A percentile compares a stretch with the other conserved stretches of the same genome.
Conservation (phyloP, 805 yeast genomes). For the Candida succiphila region DNA sequence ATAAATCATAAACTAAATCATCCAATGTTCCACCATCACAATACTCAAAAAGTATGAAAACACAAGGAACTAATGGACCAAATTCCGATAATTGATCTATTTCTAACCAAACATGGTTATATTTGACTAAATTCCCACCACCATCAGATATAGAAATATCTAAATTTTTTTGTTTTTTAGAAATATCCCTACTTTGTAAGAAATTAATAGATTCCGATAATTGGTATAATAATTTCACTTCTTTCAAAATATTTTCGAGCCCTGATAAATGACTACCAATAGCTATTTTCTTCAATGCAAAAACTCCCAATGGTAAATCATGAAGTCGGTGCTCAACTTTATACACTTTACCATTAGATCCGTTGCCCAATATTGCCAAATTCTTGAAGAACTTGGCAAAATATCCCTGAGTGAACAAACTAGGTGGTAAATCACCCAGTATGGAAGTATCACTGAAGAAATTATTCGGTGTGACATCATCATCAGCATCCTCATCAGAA, state of each 20-base stretch:
- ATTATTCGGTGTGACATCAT: too few relatives aligned
- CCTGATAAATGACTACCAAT: constrained; percentile 70
- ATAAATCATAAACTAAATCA: constrained; percentile 36
- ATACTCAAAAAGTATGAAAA: constrained; percentile 76
- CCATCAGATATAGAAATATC: constrained; percentile 9
- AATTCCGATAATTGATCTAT: constrained; percentile 41
- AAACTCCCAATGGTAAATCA: constrained; percentile 60
- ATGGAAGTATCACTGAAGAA: constrained; percentile 1
- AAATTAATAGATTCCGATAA: constrained; percentile 23
- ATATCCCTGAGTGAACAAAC: constrained; percentile 74
- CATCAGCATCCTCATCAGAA: too few relatives aligned
- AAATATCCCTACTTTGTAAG: neutral
- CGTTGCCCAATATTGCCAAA: constrained; percentile 58
- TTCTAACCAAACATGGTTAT: constrained; percentile 91
- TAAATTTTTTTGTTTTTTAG: neutral
- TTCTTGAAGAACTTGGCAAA: constrained; percentile 62
- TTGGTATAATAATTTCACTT: constrained; percentile 62
- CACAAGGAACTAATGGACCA: constrained; percentile 48
- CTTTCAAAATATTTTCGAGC: constrained; percentile 61
- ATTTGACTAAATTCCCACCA: constrained; percentile 57
- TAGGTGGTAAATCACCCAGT: constrained; percentile 15
- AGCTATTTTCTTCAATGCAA: constrained; percentile 79
- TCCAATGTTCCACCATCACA: constrained; percentile 87
- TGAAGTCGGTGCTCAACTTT: constrained; percentile 77
- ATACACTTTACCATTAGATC: constrained; percentile 78